Evolutionary conservation across 2,329 filamentous ascomycete genomes (phyloP).

Genomic region (Ascosphaera aggregata): DNA sequence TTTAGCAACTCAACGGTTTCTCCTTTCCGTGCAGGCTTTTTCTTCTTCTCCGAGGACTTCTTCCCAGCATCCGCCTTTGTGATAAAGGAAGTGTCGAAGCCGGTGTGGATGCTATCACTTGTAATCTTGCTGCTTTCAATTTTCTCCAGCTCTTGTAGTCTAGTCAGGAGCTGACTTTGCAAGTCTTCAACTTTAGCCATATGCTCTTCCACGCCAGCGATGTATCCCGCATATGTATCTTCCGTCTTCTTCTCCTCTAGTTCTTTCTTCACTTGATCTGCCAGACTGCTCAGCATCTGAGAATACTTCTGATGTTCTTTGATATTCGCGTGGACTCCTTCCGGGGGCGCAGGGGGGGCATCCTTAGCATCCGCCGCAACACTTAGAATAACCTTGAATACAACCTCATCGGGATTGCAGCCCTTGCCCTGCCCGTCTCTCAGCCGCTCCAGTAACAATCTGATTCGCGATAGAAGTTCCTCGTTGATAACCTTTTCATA

Average conservation of each 20-base stretch:
- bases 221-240: conserved; percentile 49
- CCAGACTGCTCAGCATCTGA: conserved; percentile 92
- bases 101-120: conserved; percentile 67
- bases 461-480: conserved; percentile 65
- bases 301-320: conserved; percentile 65
- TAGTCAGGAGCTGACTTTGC: conserved; percentile 49
- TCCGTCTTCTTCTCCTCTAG: conserved; percentile 52
- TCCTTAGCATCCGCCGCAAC: conserved; percentile 44
- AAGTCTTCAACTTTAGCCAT: conserved; percentile 53
- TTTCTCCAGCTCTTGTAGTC: conserved; percentile 61
- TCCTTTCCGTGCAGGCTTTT: conserved; percentile 10
- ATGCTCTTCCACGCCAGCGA: conserved; percentile 56
- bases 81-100: conserved; percentile 73
- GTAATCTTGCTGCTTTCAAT: conserved; percentile 82
- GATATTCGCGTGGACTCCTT: conserved; percentile 53
- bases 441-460: conserved; percentile 49
- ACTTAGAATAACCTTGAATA: conserved; percentile 79
- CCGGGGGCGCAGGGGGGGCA: conserved; percentile 53
- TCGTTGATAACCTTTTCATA: conserved; percentile 85
- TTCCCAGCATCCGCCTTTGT: conserved; percentile 29
- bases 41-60: conserved; percentile 20
- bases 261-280: conserved; percentile 79
- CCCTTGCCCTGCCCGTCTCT: conserved; percentile 43
- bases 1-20: conserved; percentile 51
- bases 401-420: conserved; percentile 49